Base-by-base conservation (phyloP, 1,139 yeast genomes). In the Yamadazyma spencermartinsiae region DNA sequence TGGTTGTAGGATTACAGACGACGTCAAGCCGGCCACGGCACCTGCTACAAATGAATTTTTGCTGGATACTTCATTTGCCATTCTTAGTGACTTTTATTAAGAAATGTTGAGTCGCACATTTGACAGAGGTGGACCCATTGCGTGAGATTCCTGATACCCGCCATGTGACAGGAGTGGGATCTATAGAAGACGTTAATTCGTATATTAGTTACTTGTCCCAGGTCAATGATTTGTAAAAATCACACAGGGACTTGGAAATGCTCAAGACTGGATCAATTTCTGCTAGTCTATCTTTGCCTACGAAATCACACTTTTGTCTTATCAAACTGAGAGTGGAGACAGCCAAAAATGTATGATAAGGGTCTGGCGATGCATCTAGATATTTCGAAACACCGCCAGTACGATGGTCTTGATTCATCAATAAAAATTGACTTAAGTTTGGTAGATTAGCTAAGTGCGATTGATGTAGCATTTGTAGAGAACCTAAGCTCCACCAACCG, bases 341-440 rank as follows among this genome's bases (percentile, higher is more conserved):
- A 0, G 82, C 86, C 28, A 84, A 57, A 51, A 69, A 81, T 1
- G 83, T 68, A 56, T 85, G 94, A 40, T 80, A 70, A 1, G 90
- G 82, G 55, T 85, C 92, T 0, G 98, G 90, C 8, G 52, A 51
- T 24, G 75, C 72, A 13, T 64, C 86, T 16, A 76, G 72, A 14
- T 74, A 73, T 54, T 87, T 87, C n/a, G 77, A 76, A 57, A 89
- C 88, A 1, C 98, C 98, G 1, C 98, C 98, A 39, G 84, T 51
- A 1, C 83, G 38, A 1, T 44, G 47, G 52, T 83, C 79, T 54
- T 88, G 95, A 1, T 94, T 82, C 1, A 60, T 48, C n/a, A 86
- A 52, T 17, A 92, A 61, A 52, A 74, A 89, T 3, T 56, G 48
- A 6, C 56, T 51, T 2, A 77, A 74, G 3, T 57, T 55, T 0